Evolutionary conservation across 345 rosid species (phyloP).

Genomic region (Punica granatum): DNA sequence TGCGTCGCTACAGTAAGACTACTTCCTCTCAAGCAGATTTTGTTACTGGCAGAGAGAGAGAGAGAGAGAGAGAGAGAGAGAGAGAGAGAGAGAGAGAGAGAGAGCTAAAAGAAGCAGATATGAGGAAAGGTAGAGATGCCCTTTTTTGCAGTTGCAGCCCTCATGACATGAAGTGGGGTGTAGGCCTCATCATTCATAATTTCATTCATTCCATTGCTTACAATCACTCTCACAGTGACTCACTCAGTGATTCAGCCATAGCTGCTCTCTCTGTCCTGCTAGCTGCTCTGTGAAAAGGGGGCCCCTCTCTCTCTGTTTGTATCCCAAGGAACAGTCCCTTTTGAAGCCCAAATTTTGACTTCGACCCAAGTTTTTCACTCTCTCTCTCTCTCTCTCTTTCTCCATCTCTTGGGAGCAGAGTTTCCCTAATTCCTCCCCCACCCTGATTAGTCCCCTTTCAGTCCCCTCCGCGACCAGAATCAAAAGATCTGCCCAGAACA

Average conservation of each 20-base stretch:
- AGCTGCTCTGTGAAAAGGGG: not conserved
- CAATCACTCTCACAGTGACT: not conserved
- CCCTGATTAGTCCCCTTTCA: constrained; percentile 1
- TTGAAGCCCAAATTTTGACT: constrained; percentile 10
- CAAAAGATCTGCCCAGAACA: constrained; percentile 20
- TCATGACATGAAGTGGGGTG: no score
- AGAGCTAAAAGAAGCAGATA: not conserved
- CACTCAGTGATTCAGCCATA: constrained; percentile 1
- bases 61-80: not conserved
- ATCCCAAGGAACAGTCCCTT: constrained; percentile 36
- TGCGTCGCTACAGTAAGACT: no score
- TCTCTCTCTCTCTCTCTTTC: not conserved
- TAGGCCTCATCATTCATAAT: not conserved
- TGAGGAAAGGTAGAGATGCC: no score
- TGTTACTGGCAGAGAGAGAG: no score
- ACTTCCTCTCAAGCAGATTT: no score
- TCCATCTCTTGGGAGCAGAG: not conserved
- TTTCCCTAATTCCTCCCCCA: not conserved
- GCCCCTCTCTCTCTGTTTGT: constrained; percentile 21
- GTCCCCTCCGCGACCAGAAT: not conserved
- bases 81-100: no score
- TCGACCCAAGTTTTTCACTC: constrained; percentile 10
- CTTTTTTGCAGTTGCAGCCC: no score
- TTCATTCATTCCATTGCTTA: not conserved
- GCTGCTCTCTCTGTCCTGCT: not conserved